A percentile compares a stretch with the other conserved stretches of the same genome.
These are phyloP conservation scores for Sclerotinia subarctica DNA, from an alignment of 2,329 filamentous ascomycete genomes.

Conservation along the genomic window DNA sequence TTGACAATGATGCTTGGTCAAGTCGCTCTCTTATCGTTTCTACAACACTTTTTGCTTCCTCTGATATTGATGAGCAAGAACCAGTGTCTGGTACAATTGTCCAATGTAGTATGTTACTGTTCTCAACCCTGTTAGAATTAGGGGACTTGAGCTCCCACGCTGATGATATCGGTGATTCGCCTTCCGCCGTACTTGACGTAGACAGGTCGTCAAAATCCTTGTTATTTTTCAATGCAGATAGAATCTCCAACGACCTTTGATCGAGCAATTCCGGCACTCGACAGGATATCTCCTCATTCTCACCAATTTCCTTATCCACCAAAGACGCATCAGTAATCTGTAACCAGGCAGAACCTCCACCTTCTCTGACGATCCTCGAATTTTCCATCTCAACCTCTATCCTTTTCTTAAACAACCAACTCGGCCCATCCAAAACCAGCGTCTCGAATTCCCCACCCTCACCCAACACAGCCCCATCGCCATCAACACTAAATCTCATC, in stretches of 20 bases:
- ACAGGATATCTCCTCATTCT: conserved; percentile 39
- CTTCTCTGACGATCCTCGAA: conserved; percentile 57
- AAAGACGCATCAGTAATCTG: conserved; percentile 55
- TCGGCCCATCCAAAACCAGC: conserved; percentile 77
- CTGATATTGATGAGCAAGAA: conserved; percentile 40
- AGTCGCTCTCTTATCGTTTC: conserved; percentile 46
- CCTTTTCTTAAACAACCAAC: conserved; percentile 65
- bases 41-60: conserved; percentile 50
- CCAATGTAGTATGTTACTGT: conserved; percentile 24
- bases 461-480: conserved; percentile 72
- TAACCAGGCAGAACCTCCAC: conserved; percentile 75
- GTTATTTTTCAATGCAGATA: conserved; percentile 21
- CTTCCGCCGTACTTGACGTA: background rate
- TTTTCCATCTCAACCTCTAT: conserved; percentile 60
- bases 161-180: background rate
- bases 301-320: conserved; percentile 43
- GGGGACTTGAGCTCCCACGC: conserved; percentile 4
- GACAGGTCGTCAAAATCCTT: background rate
- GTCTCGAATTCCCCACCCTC: conserved; percentile 98
- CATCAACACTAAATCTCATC: conserved; percentile 62
- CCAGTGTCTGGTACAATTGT: conserved; percentile 22
- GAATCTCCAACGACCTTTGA: conserved; percentile 47
- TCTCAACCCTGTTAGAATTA: background rate
- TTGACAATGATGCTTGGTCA: conserved; percentile 38
- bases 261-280: conserved; percentile 67